Percentiles rank a stretch among this genome's conserved stretches.
Conservation (phyloP, 148 eudicot species). For the Arbutus unedo region DNA sequence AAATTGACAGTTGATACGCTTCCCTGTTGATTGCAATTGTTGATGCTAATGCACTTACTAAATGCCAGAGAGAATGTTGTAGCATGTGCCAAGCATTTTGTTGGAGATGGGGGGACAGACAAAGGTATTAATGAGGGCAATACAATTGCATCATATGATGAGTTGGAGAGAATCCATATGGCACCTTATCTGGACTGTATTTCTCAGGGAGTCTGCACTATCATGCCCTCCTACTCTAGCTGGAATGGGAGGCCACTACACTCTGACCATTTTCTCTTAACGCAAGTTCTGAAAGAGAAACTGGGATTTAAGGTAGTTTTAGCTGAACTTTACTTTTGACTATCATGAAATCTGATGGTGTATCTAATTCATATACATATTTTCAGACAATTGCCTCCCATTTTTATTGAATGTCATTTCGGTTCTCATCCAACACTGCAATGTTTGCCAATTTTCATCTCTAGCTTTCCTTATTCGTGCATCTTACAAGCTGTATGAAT, state of each 20-base stretch:
- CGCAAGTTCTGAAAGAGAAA: constrained; percentile 65
- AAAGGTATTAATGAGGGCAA: constrained; percentile 80
- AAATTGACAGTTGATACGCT: background rate
- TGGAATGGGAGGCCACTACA: constrained; percentile 76
- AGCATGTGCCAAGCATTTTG: constrained; percentile 91
- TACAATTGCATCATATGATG: constrained; percentile 57
- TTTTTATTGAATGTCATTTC: background rate
- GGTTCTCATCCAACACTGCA: background rate
- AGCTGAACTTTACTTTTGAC: background rate
- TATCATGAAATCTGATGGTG: background rate
- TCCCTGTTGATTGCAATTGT: background rate
- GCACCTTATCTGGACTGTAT: constrained; percentile 76
- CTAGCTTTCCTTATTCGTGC: background rate
- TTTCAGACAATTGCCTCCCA: background rate
- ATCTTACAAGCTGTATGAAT: background rate
- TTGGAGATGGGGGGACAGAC: constrained; percentile 86
- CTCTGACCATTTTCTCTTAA: constrained; percentile 59
- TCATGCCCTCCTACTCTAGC: constrained; percentile 86
- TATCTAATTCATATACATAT: background rate
- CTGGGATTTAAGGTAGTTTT: constrained; percentile 66
- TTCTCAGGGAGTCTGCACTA: constrained; percentile 77
- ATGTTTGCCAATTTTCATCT: constrained; percentile 14
- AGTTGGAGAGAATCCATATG: constrained; percentile 74
- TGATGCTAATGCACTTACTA: background rate
- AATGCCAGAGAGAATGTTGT: constrained; percentile 66